Evolutionary conservation across 345 rosid genomes (phyloP).

Genomic region (Brassica incana): DNA sequence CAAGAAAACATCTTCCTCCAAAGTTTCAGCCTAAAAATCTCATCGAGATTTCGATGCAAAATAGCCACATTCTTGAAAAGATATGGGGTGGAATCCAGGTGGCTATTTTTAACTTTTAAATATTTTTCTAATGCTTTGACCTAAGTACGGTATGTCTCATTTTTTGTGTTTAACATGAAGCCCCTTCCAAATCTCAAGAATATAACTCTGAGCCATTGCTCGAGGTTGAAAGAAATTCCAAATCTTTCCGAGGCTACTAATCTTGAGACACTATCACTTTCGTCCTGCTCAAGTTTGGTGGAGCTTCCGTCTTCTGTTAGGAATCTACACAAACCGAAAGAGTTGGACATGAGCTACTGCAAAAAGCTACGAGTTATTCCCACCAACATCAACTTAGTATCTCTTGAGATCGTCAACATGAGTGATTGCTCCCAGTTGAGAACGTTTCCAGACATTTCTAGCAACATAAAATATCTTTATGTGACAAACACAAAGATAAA

Average conservation of each 20-base stretch:
- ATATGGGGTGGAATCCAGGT: background rate
- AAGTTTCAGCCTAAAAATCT: background rate
- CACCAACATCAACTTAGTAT: background rate
- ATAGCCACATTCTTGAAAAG: slow-evolving; percentile 8
- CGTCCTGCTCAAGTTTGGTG: background rate
- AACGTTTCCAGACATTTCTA: background rate
- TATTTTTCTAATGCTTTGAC: background rate
- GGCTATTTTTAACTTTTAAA: background rate
- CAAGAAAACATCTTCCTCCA: slow-evolving; percentile 17
- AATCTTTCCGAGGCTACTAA: background rate
- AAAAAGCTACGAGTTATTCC: background rate
- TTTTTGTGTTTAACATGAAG: background rate
- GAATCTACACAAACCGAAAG: background rate
- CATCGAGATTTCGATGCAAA: background rate
- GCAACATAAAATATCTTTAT: background rate
- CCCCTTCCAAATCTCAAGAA: background rate
- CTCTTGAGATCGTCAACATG: background rate
- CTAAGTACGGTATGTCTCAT: background rate
- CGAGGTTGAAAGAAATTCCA: background rate
- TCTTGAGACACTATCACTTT: background rate
- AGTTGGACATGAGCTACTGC: background rate
- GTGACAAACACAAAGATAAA: background rate
- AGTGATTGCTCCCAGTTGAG: background rate
- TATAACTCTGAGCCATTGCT: background rate
- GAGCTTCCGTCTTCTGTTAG: background rate